Evolutionary conservation across 352 stramenopile genomes (phyloP).

Genomic region (Phytophthora pistaciae): DNA sequence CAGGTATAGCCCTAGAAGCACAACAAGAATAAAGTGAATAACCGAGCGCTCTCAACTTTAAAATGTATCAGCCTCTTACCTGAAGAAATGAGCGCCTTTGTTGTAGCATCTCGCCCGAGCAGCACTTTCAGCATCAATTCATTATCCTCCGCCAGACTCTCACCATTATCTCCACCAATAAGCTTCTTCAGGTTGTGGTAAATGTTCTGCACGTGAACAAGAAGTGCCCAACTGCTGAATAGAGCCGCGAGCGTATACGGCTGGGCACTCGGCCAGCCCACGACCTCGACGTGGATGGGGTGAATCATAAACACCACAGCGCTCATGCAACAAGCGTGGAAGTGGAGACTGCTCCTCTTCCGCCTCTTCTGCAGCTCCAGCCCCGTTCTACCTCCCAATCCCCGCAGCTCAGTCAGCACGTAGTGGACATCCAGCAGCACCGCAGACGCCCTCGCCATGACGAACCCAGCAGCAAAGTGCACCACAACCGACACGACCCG

Average conservation of each 20-base stretch:
- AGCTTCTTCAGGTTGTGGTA: slow-evolving; percentile 1
- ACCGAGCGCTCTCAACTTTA: too few relatives aligned
- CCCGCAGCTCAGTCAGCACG: slow-evolving; percentile 7
- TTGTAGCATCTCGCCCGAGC: not conserved
- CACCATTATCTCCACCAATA: not conserved
- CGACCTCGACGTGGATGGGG: slow-evolving; percentile 67
- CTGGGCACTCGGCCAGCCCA: slow-evolving; percentile 72
- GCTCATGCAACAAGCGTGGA: slow-evolving; percentile 43
- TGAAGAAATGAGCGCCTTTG: slow-evolving; percentile 10
- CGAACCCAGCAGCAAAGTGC: slow-evolving; percentile 36
- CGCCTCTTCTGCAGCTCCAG: slow-evolving; percentile 1
- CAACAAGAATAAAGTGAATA: not conserved
- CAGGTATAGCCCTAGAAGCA: slow-evolving; percentile 37
- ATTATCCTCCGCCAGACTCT: not conserved
- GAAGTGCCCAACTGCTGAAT: slow-evolving; percentile 48
- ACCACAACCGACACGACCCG: slow-evolving; percentile 52
- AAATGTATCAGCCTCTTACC: too few relatives aligned
- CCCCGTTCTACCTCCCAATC: not conserved
- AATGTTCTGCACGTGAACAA: slow-evolving; percentile 28
- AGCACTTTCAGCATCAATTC: not conserved
- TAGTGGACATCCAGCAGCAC: slow-evolving; percentile 34
- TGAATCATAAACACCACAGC: slow-evolving; percentile 57
- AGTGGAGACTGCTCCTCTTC: slow-evolving; percentile 4
- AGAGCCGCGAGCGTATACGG: slow-evolving; percentile 62
- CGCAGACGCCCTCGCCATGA: slow-evolving; percentile 32